phyloP scores from a whole-genome alignment of 768 basidiomycete species.

The Roridomyces roridus region DNA sequence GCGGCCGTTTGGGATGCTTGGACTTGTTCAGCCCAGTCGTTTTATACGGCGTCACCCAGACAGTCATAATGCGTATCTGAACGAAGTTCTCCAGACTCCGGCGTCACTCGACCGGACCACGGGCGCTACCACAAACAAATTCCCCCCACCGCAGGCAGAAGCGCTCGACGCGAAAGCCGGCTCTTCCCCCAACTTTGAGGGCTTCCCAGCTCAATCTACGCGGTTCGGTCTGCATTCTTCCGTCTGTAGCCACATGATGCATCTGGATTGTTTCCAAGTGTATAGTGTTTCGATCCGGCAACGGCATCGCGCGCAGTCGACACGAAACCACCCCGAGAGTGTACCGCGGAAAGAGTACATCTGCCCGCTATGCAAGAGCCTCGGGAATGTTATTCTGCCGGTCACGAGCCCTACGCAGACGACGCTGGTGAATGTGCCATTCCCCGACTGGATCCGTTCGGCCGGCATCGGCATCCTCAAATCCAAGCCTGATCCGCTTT shows the following conservation, averaged over 20 bases:
- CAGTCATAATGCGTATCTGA: conserved; percentile 64
- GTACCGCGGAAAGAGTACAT: conserved; percentile 95
- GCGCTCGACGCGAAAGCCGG: conserved; percentile 50
- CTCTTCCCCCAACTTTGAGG: conserved; percentile 65
- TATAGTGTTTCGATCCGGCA: conserved; percentile 88
- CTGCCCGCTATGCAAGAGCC: conserved; percentile 95
- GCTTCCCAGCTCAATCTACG: conserved; percentile 71
- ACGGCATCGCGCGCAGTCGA: conserved; percentile 87
- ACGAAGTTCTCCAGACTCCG: conserved; percentile 72
- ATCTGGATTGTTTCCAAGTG: conserved; percentile 90
- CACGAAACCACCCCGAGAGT: conserved; percentile 92
- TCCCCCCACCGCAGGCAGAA: conserved; percentile 60
- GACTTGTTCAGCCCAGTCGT: conserved; percentile 87
- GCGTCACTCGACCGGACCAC: conserved; percentile 68
- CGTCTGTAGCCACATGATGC: conserved; percentile 97
- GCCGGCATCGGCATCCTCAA: conserved; percentile 91
- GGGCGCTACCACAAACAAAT: conserved; percentile 36
- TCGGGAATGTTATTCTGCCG: conserved; percentile 94
- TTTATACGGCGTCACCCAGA: conserved; percentile 82
- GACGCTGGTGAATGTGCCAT: conserved; percentile 62
- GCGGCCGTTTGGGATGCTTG: conserved; percentile 84
- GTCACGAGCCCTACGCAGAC: conserved; percentile 60
- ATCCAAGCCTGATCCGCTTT: conserved; percentile 72
- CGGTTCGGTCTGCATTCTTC: conserved; percentile 88
- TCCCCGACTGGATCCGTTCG: conserved; percentile 89